phyloP scores from a whole-genome alignment of 805 yeast genomes.

The Starmerella tilneyi region DNA sequence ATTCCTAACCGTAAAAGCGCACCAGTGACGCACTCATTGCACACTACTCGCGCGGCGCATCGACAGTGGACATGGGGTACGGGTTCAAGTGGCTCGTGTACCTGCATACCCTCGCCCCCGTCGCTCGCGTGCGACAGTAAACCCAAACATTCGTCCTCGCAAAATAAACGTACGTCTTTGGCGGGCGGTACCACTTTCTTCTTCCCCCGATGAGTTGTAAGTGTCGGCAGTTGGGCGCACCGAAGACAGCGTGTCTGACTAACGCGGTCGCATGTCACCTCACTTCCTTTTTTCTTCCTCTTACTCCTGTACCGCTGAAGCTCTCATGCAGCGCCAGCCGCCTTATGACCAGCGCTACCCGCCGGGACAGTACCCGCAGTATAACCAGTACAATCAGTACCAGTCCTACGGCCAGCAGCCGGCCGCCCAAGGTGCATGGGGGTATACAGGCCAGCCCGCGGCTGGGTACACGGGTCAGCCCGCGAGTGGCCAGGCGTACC shows the following conservation, averaged over 20 bases:
- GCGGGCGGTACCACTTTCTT: no score
- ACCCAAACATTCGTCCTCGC: no score
- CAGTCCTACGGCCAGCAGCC: constrained; percentile 11
- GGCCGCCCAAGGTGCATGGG: constrained; percentile 10
- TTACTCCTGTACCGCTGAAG: constrained; percentile 2
- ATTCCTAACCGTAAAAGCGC: no score
- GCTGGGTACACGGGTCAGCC: constrained; percentile 7
- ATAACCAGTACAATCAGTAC: constrained; percentile 7
- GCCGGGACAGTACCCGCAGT: constrained; percentile 7
- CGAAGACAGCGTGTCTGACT: constrained; percentile 5
- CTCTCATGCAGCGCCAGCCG: constrained; percentile 15
- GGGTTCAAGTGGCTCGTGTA: constrained; percentile 4
- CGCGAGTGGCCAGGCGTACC: constrained; percentile 13
- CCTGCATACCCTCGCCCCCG: constrained; percentile 11
- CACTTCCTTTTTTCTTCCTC: constrained; percentile 10
- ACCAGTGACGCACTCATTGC: no score
- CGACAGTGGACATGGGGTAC: not conserved
- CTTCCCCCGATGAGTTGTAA: no score
- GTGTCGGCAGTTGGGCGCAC: not conserved
- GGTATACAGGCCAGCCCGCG: constrained; percentile 6
- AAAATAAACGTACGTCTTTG: no score
- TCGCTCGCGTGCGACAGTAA: no score
- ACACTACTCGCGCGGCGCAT: not conserved
- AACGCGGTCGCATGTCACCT: constrained; percentile 7
- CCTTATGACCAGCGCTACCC: constrained; percentile 17